phyloP scores from a whole-genome alignment of 371 early-diverging fungal species.

The Zychaea mexicana region DNA sequence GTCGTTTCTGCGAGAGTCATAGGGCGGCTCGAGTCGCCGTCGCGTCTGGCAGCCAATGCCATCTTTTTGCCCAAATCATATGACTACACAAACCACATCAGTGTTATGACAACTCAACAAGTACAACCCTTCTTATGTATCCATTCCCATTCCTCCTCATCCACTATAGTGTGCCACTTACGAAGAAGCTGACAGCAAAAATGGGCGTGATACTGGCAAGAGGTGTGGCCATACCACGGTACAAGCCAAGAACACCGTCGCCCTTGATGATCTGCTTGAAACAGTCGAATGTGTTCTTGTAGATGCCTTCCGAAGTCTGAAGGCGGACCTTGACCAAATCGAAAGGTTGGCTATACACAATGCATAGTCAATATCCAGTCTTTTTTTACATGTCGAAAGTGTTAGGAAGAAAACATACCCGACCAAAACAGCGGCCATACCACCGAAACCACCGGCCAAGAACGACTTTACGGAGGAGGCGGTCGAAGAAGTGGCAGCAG shows the following conservation, averaged over 20 bases:
- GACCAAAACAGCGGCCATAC: constrained; percentile 76
- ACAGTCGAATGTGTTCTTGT: constrained; percentile 89
- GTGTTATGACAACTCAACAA: background rate
- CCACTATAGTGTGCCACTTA: background rate
- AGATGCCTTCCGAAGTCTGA: constrained; percentile 84
- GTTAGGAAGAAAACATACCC: constrained; percentile 41
- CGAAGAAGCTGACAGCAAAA: constrained; percentile 90
- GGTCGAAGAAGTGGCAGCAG: constrained; percentile 21
- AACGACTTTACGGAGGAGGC: constrained; percentile 82
- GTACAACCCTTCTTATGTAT: background rate
- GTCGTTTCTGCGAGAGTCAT: constrained; percentile 80
- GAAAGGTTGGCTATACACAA: constrained; percentile 66
- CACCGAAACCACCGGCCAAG: constrained; percentile 94
- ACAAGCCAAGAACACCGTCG: constrained; percentile 91
- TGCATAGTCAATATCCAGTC: too few relatives aligned
- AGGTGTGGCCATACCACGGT: constrained; percentile 94
- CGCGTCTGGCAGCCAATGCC: constrained; percentile 59
- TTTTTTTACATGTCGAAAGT: background rate
- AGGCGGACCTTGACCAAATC: constrained; percentile 92
- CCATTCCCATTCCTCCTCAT: background rate
- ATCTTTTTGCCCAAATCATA: constrained; percentile 77
- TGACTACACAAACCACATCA: constrained; percentile 38
- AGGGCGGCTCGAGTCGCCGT: constrained; percentile 49
- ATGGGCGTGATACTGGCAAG: constrained; percentile 93
- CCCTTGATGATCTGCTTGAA: constrained; percentile 85